Base-by-base conservation (phyloP, 116 monocot species). In the Posidonia oceanica region DNA sequence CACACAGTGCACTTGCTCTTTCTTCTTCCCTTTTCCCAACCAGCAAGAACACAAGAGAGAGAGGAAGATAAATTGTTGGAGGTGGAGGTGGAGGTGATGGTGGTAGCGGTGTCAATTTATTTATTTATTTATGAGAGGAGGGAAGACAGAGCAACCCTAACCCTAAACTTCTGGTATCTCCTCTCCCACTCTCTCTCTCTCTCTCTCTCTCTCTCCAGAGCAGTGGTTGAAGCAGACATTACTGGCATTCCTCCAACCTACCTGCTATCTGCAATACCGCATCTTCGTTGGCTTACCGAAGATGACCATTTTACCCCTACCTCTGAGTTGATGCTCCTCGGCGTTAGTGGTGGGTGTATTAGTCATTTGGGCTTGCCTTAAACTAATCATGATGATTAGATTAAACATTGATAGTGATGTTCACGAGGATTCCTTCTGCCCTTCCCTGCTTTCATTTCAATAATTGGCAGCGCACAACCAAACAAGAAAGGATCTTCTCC, bases 151-250 rank as follows among this genome's bases (percentile, higher is more conserved):
- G 61, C 29, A 61, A 61, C 61, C 61, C 61, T 61, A 61, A 61
- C 48, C 48, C 48, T 48, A 48, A 48, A 0, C 48, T 48, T 12
- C 48, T 61, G 20, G 22, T 29, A 61, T 29, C 23, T 10, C 21
- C 10, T 61, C 36, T 14, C 61, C 12, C 11, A 12, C 59, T 59
- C 59, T 5, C 18, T 4, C 16, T 59, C n/a, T 60, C 0, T 10
- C 11, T 18, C 14, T 57, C 15, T 57, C 0, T 16, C 20, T 57
- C 57, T n/a, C 18, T 57, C 18, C 4, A 2, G 2, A 2, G 8
- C 3, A 36, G 61, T 61, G 23, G 61, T 61, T 61, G 61, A 20
- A 61, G 61, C 22, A 61, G 61, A 61, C 61, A 61, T 29, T 36
- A 20, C 61, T 61, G 61, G 61, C 61, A 61, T 61, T 61, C 61